A percentile compares a stretch with the other conserved stretches of the same genome.
These are phyloP conservation scores for Solanum hybrid DNA, from an alignment of 305 asterid genomes.

Conservation along the genomic window DNA sequence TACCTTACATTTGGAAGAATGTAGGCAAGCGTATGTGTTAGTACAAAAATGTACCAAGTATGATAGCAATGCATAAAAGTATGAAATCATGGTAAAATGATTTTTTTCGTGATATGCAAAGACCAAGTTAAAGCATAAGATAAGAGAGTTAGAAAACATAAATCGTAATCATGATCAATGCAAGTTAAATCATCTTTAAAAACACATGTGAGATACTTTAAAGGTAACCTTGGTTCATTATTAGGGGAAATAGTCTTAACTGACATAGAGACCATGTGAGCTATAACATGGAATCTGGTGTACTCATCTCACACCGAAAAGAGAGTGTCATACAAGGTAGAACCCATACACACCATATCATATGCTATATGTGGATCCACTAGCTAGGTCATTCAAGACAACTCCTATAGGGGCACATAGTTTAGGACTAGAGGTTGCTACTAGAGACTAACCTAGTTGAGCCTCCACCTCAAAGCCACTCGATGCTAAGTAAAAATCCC, in stretches of 20 bases:
- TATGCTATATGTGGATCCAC: neutral
- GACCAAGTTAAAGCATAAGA: neutral
- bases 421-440: neutral
- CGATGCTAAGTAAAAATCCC: neutral
- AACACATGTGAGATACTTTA: neutral
- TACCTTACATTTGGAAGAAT: neutral
- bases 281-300: neutral
- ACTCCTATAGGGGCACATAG: neutral
- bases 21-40: neutral
- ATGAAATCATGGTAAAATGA: neutral
- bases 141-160: neutral
- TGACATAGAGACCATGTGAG: neutral
- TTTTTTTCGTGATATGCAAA: neutral
- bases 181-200: neutral
- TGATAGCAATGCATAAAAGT: neutral
- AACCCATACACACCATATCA: neutral
- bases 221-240: neutral
- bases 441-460: neutral
- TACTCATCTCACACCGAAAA: neutral
- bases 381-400: neutral
- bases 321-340: neutral
- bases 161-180: neutral
- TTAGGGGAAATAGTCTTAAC: neutral
- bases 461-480: neutral
- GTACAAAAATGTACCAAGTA: neutral